These are phyloP conservation scores for Acer campestre DNA, from an alignment of 345 rosid species.

Conservation along the genomic window DNA sequence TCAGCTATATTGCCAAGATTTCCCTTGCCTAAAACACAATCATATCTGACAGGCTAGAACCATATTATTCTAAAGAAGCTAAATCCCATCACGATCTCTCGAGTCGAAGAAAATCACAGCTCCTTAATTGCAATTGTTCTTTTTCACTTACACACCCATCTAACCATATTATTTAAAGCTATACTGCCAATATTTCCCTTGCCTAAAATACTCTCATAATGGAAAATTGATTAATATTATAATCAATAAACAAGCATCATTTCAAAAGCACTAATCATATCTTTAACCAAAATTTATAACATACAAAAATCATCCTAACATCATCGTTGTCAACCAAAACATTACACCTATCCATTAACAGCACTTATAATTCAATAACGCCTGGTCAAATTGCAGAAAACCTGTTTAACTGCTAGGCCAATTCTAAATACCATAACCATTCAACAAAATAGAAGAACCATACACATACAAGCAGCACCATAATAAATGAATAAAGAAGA, in stretches of 20 bases:
- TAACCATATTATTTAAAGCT: background rate
- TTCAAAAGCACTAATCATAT: background rate
- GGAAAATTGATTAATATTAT: background rate
- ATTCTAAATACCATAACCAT: background rate
- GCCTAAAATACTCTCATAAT: background rate
- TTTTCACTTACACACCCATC: background rate
- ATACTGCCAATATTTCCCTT: background rate
- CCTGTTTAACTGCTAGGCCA: background rate
- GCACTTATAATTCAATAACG: background rate
- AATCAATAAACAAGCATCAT: background rate
- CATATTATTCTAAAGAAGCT: too few relatives aligned
- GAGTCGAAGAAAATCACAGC: background rate
- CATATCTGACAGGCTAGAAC: too few relatives aligned
- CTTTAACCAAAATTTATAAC: too few relatives aligned
- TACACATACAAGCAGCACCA: background rate
- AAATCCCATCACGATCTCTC: background rate
- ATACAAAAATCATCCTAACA: too few relatives aligned
- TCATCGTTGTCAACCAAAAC: too few relatives aligned
- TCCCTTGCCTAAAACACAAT: too few relatives aligned
- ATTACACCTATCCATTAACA: too few relatives aligned
- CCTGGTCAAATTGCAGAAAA: background rate
- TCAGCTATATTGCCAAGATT: background rate
- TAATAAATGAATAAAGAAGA: background rate
- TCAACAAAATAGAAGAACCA: background rate
- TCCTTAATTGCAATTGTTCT: background rate